Conservation (phyloP, 768 basidiomycete genomes). For the Naganishia randhawae region DNA sequence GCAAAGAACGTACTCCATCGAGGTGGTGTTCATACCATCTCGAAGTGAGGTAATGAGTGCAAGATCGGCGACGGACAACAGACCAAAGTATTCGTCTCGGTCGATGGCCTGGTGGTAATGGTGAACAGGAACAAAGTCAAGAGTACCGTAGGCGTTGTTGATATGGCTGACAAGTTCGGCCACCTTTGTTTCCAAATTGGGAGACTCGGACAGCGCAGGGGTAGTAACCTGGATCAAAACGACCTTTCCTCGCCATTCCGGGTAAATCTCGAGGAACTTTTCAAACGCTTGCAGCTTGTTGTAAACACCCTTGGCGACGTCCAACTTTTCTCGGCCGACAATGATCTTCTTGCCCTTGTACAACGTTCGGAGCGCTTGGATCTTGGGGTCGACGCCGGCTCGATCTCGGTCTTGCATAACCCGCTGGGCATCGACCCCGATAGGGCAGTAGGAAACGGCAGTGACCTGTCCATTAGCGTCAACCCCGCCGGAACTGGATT, state of each 20-base stretch:
- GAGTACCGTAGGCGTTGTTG: constrained; percentile 87
- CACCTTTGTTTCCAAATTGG: constrained; percentile 87
- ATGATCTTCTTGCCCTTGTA: constrained; percentile 99
- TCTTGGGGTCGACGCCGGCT: constrained; percentile 82
- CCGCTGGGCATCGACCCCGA: constrained; percentile 88
- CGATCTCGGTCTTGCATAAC: constrained; percentile 76
- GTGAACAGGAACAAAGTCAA: constrained; percentile 95
- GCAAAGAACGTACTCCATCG: constrained; percentile 95
- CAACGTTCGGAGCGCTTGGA: constrained; percentile 72
- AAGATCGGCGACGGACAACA: constrained; percentile 86
- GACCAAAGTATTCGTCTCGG: constrained; percentile 95
- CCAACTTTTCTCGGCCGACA: constrained; percentile 92
- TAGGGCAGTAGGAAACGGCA: constrained; percentile 81
- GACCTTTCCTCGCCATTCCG: constrained; percentile 85
- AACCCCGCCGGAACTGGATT: constrained; percentile 66
- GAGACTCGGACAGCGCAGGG: constrained; percentile 83
- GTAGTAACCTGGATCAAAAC: constrained; percentile 78
- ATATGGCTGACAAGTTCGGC: constrained; percentile 91
- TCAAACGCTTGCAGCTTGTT: constrained; percentile 98
- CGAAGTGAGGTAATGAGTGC: constrained; percentile 91
- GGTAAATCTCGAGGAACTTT: constrained; percentile 86
- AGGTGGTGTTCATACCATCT: constrained; percentile 99
- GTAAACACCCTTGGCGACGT: constrained; percentile 95
- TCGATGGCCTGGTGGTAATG: constrained; percentile 98
- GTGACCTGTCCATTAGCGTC: constrained; percentile 84